Base-by-base conservation (phyloP, 805 yeast species). In the Candida silvicultrix region DNA sequence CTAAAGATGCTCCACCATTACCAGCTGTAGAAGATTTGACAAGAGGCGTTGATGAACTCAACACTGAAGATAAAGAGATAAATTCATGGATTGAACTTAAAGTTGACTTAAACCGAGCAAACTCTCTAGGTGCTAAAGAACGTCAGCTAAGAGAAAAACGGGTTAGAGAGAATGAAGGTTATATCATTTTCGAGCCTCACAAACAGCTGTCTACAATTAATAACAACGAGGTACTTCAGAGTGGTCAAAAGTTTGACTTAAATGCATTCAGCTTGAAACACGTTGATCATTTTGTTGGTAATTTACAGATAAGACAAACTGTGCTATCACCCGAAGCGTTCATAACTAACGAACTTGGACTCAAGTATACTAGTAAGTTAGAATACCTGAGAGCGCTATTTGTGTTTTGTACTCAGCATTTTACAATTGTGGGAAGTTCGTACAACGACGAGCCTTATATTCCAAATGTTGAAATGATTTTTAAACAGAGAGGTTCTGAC, bases 21-120 rank as follows among this genome's bases (percentile, higher is more conserved):
- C 63, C 58, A 18, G 29, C 48, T 29, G 51, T 56, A 9, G 59
- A 55, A 14, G 43, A 56, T 3, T 43, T 61, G 32, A 51, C 51
- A 16, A 51, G 52, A 29, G 42, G 44, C 19, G 46, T 53, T 25
- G 50, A 50, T 2, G 55, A 57, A 42, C 52, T 45, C 37, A 49
- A 47, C 19, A 55, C 64, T 68, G 78, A 62, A 57, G 69, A 49
- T 66, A 67, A 40, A 64, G 69, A 42, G 57, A 65, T 45, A 71
- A 65, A 55, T 31, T 49, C 63, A 32, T 78, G 85, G 84, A 68
- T 79, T 19, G 78, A 75, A 21, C 70, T 71, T 15, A 72, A 75
- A 41, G 66, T 78, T 41, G 90, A 82, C 53, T 63, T 89, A 44
- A 78, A 84, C 60, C 74, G 97, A 55, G 80, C 89, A 46, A 81